A percentile compares a stretch with the other conserved stretches of the same genome.
Evolutionary conservation across 148 eudicot species (phyloP).

Genomic region (Spergularia bocconei): DNA sequence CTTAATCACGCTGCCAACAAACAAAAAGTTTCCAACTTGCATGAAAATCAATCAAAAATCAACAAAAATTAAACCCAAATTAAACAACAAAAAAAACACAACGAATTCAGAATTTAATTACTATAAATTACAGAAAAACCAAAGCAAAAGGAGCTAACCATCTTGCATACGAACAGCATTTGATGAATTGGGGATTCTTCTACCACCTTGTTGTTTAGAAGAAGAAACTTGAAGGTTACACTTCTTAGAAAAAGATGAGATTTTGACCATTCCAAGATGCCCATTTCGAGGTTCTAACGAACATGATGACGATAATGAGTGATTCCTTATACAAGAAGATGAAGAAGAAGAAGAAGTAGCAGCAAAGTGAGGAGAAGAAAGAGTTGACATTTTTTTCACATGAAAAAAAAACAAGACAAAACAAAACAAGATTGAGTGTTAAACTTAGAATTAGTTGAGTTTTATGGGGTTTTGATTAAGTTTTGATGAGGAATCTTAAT

Average conservation of each 20-base stretch:
- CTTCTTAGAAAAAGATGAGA: conserved; percentile 33
- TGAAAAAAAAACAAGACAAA: not conserved
- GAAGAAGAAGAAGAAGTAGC: conserved; percentile 39
- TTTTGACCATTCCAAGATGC: conserved; percentile 23
- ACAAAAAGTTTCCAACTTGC: not conserved
- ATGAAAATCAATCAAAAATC: not conserved
- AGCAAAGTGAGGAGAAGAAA: conserved; percentile 43
- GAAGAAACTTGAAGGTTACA: conserved; percentile 26
- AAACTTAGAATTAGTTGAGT: not conserved
- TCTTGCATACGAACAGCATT: conserved; percentile 51
- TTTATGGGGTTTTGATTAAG: not conserved
- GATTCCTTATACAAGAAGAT: conserved; percentile 20
- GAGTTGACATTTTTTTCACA: conserved; percentile 41
- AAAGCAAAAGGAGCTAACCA: conserved; percentile 39
- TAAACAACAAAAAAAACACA: not conserved
- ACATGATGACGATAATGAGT: conserved; percentile 25
- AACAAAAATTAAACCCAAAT: conserved; percentile 5
- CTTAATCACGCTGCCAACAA: not conserved
- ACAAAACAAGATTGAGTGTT: not conserved
- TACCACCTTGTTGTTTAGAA: conserved; percentile 19
- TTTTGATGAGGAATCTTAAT: not conserved
- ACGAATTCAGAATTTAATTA: not conserved
- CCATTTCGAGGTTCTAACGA: conserved; percentile 34
- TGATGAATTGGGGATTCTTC: conserved; percentile 19
- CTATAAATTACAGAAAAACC: no score